Base-by-base conservation (phyloP, 192 early-diverging fungal species). In the Coemansia sp. region DNA sequence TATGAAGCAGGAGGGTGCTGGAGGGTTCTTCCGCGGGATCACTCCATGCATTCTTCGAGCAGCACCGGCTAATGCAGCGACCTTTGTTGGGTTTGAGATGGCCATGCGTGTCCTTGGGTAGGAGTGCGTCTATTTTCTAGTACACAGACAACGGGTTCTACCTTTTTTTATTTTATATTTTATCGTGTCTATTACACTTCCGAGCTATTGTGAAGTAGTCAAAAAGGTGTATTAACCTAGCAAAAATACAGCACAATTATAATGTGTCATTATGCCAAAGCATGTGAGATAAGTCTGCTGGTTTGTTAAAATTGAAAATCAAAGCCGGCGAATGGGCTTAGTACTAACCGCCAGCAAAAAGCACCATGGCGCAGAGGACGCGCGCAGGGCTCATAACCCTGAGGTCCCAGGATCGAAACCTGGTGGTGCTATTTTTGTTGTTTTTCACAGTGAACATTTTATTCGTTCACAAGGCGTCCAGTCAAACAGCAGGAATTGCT, bases 21-120 rank as follows among this genome's bases (percentile, higher is more conserved):
- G 83, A 46, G 97, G 97, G 5, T 90, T 99, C 74, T 97, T 94
- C 86, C 84, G 90, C 70, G 92, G 91, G 19, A 86, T 94, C 74
- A 86, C 87, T 2, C 86, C 94, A 17, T 93, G 93, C 71, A 90
- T 99, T 70, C 85, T 96, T 42, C 86, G 97, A 71, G 95, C 97
- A 37, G 97, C 92, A 14, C 97, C 97, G 14, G 93, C 89, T 49
- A 99, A 97, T 64, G 97, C 93, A 9, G 90, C 88, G 17, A 96
- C 95, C 11, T 99, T 99, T 87, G 84, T 95, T 25, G 95, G 94
- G 19, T 93, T 90, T 71, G 91, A 92, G 69, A 74, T 86, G 50
- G 87, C 91, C 41, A 89, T 92, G 84, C 86, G 87, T 40, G 69
- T 82, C 8, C 55, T 83, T 44, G 77, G 71, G 38, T 72, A 65